Evolutionary conservation across 2,329 filamentous ascomycete genomes (phyloP).

Genomic region (Aspergillus hiratsukae): DNA sequence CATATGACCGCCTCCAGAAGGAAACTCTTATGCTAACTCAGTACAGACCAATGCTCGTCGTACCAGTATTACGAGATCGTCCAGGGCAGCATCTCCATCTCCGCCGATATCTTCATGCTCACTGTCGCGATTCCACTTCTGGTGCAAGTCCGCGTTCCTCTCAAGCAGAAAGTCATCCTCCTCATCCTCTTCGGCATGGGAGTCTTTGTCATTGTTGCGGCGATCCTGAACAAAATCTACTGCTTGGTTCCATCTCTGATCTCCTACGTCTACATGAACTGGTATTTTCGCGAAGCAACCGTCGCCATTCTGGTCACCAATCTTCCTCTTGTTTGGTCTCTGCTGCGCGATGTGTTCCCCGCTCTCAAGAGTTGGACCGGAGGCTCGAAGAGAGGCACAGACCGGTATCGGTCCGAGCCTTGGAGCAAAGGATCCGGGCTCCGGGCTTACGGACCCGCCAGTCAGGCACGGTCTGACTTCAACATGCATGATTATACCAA

Average conservation of each 20-base stretch:
- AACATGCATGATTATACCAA: slow-evolving; percentile 26
- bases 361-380: slow-evolving; percentile 38
- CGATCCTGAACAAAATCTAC: slow-evolving; percentile 48
- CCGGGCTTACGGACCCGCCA: slow-evolving; percentile 25
- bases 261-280: slow-evolving; percentile 44
- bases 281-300: slow-evolving; percentile 46
- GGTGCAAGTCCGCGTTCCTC: slow-evolving; percentile 36
- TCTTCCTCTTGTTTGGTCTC: slow-evolving; percentile 49
- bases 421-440: slow-evolving; percentile 27
- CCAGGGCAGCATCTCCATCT: slow-evolving; percentile 44
- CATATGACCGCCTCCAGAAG: too few relatives aligned
- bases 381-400: slow-evolving; percentile 30
- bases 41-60: slow-evolving; percentile 38
- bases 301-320: slow-evolving; percentile 48
- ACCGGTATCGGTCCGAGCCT: slow-evolving; percentile 29
- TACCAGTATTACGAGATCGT: slow-evolving; percentile 45
- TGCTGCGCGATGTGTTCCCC: slow-evolving; percentile 47
- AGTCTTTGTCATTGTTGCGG: slow-evolving; percentile 46
- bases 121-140: slow-evolving; percentile 41
- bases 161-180: slow-evolving; percentile 42
- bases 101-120: slow-evolving; percentile 42
- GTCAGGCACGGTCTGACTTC: slow-evolving; percentile 26
- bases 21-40: slow-evolving; percentile 2
- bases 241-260: slow-evolving; percentile 39
- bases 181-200: slow-evolving; percentile 43